phyloP scores from a whole-genome alignment of 257 asterid genomes.

The Forsythia viridissima region DNA sequence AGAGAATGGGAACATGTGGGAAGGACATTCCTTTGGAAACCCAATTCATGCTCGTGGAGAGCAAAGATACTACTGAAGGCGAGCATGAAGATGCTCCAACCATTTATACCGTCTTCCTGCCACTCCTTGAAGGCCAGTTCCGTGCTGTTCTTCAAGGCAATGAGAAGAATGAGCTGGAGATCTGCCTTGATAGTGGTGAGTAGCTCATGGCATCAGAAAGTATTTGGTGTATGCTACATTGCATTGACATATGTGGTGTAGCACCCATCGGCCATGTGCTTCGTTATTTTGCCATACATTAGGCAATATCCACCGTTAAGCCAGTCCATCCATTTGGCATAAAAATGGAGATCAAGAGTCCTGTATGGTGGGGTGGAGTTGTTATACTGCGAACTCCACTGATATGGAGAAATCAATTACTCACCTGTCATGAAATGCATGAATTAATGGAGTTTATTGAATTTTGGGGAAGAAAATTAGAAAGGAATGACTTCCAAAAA shows the following conservation, averaged over 20 bases:
- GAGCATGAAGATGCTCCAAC: conserved; percentile 59
- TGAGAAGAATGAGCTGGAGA: conserved; percentile 78
- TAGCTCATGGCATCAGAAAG: conserved; percentile 35
- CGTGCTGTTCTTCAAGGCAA: conserved; percentile 98
- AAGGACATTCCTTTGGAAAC: conserved; percentile 91
- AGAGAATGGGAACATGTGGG: conserved; percentile 91
- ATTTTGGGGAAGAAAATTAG: conserved; percentile 28
- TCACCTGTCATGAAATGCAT: conserved; percentile 25
- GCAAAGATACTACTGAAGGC: conserved; percentile 65
- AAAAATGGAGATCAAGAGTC: conserved; percentile 23
- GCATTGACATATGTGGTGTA: conserved; percentile 19
- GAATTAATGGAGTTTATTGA: conserved; percentile 26
- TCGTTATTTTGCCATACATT: conserved; percentile 16
- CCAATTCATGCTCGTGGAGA: conserved; percentile 94
- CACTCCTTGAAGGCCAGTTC: conserved; percentile 94
- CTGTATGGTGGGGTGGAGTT: conserved; percentile 25
- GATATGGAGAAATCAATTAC: conserved; percentile 26
- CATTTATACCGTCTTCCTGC: conserved; percentile 84
- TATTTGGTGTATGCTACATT: conserved; percentile 23
- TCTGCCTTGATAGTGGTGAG: conserved; percentile 98
- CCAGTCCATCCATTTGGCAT: conserved; percentile 27
- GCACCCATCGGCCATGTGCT: not conserved
- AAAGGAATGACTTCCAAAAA: conserved; percentile 22
- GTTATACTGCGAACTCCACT: conserved; percentile 27
- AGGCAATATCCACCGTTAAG: conserved; percentile 15